Percentiles rank a stretch among this genome's conserved stretches.
These are phyloP conservation scores for Kazachstania psychrophila DNA, from an alignment of 805 yeast genomes.

Conservation along the genomic window DNA sequence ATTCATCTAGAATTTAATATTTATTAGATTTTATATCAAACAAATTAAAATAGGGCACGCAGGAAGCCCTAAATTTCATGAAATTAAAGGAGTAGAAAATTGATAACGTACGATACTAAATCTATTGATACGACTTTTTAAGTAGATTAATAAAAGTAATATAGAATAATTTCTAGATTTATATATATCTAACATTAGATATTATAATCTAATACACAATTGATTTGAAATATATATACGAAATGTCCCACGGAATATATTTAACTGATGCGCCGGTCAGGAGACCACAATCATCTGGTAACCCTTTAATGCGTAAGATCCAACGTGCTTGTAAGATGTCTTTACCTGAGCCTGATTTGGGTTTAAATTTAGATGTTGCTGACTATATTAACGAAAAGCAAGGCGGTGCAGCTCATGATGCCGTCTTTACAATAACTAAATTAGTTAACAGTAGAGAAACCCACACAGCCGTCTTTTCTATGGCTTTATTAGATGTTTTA, in stretches of 20 bases:
- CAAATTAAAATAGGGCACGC: no score
- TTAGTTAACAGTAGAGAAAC: conserved; percentile 75
- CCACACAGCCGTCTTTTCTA: conserved; percentile 74
- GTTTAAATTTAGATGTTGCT: conserved; percentile 83
- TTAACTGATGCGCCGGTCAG: conserved; percentile 28
- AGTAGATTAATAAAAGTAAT: no score
- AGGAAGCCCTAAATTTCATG: no score
- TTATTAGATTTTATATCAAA: no score
- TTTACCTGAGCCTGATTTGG: conserved; percentile 75
- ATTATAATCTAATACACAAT: no score
- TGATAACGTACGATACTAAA: no score
- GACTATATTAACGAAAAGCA: conserved; percentile 89
- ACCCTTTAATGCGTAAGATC: conserved; percentile 35
- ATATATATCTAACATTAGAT: no score
- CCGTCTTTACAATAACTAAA: conserved; percentile 77
- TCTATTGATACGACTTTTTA: no score
- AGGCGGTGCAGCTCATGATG: conserved; percentile 85
- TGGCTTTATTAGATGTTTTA: conserved; percentile 73
- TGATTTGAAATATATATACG: no score
- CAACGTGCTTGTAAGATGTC: conserved; percentile 83
- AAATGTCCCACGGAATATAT: conserved; percentile 26
- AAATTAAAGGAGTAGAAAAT: no score
- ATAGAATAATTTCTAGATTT: no score
- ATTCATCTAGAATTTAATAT: no score
- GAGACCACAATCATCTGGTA: conserved; percentile 23